A percentile compares a stretch with the other conserved stretches of the same genome.
phyloP scores from a whole-genome alignment of 2,329 filamentous ascomycete species.

The Curvularia spicifera region DNA sequence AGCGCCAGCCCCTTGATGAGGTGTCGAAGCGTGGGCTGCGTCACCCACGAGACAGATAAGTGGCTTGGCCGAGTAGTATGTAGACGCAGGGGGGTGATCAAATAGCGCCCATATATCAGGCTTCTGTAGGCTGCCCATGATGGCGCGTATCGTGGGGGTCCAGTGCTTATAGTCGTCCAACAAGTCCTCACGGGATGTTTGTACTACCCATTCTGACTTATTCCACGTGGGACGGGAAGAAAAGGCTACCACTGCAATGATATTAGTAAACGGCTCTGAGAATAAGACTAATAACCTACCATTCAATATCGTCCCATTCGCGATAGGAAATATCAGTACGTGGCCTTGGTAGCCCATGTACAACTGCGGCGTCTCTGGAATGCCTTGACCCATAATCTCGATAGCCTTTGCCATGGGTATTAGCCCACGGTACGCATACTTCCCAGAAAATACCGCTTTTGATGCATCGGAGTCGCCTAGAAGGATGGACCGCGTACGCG shows the following conservation, averaged over 20 bases:
- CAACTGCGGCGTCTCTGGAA: slow-evolving; percentile 60
- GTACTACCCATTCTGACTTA: slow-evolving; percentile 35
- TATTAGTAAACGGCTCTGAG: not conserved
- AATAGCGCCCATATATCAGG: slow-evolving; percentile 58
- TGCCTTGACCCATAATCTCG: slow-evolving; percentile 56
- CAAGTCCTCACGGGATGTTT: slow-evolving; percentile 37
- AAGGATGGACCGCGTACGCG: slow-evolving; percentile 59
- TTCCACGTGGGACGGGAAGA: slow-evolving; percentile 31
- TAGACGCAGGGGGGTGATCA: slow-evolving; percentile 53
- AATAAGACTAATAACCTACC: not conserved
- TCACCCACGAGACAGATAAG: slow-evolving; percentile 59
- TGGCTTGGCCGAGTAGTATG: slow-evolving; percentile 45
- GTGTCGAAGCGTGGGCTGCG: slow-evolving; percentile 15
- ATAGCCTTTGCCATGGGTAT: slow-evolving; percentile 64
- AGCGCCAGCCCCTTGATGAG: slow-evolving; percentile 60
- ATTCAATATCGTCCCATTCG: slow-evolving; percentile 6
- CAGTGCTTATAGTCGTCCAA: slow-evolving; percentile 35
- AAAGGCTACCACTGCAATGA: slow-evolving; percentile 35
- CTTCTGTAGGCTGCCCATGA: slow-evolving; percentile 52
- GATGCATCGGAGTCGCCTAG: slow-evolving; percentile 55
- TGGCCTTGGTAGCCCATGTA: slow-evolving; percentile 65
- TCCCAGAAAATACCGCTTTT: slow-evolving; percentile 59
- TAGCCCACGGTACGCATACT: slow-evolving; percentile 68
- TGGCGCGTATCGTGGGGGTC: slow-evolving; percentile 23
- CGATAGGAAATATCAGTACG: slow-evolving; percentile 13